phyloP scores from a whole-genome alignment of 164 flowering plant genomes.

The Piper betle region DNA sequence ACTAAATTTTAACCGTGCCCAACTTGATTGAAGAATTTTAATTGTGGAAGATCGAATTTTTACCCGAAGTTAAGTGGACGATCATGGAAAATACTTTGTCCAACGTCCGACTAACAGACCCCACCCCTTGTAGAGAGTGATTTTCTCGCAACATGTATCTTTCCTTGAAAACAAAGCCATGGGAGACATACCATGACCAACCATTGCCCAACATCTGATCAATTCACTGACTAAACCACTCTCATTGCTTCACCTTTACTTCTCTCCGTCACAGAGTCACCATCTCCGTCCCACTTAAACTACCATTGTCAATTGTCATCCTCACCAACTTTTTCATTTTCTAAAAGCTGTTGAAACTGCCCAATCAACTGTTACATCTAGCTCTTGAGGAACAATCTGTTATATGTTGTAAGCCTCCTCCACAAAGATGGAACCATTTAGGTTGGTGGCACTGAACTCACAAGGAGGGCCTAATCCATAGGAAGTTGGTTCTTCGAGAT shows the following conservation, averaged over 20 bases:
- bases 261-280: constrained; percentile 1
- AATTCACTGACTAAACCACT: background rate
- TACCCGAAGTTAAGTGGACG: too few relatives aligned
- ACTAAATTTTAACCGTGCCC: too few relatives aligned
- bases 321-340: background rate
- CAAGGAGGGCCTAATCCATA: background rate
- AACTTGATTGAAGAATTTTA: too few relatives aligned
- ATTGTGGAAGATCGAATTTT: too few relatives aligned
- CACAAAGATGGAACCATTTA: background rate
- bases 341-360: background rate
- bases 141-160: background rate
- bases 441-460: background rate
- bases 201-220: background rate
- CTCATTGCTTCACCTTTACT: background rate
- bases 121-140: too few relatives aligned
- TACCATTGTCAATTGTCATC: background rate
- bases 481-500: background rate
- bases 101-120: too few relatives aligned
- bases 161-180: constrained; percentile 4
- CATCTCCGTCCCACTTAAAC: background rate
- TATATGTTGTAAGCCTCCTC: background rate
- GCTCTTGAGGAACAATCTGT: background rate
- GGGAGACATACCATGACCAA: background rate
- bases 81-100: too few relatives aligned
- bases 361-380: background rate